Evolutionary conservation across 129 eudicot species (phyloP).

Genomic region (Tagetes erecta): DNA sequence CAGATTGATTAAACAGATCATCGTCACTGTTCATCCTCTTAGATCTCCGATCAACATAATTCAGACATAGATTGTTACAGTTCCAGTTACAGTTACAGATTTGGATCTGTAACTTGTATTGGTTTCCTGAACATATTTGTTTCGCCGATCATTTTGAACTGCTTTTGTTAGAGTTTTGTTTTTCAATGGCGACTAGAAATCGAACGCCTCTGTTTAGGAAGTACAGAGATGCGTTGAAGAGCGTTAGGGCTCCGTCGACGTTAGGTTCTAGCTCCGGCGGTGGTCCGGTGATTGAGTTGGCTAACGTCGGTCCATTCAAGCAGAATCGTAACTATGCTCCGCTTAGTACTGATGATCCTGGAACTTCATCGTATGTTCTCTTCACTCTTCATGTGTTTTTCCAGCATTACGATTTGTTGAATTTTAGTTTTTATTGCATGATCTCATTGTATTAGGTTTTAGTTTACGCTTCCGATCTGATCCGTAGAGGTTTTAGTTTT

Average conservation of each 20-base stretch:
- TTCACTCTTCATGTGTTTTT: neutral
- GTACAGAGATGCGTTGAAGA: slow-evolving; percentile 72
- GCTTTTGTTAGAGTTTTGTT: slow-evolving; percentile 6
- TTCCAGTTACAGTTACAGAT: neutral
- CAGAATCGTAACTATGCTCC: slow-evolving; percentile 64
- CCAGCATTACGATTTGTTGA: neutral
- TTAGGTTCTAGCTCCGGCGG: slow-evolving; percentile 37
- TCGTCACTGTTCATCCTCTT: slow-evolving; percentile 19
- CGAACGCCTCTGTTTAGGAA: slow-evolving; percentile 64
- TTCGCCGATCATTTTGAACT: neutral
- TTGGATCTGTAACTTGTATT: slow-evolving; percentile 30
- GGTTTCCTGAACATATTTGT: slow-evolving; percentile 23
- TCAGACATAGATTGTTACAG: slow-evolving; percentile 17
- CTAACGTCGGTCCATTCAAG: slow-evolving; percentile 48
- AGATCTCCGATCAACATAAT: slow-evolving; percentile 32
- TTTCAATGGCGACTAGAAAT: slow-evolving; percentile 75
- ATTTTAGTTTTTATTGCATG: neutral
- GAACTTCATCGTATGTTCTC: slow-evolving; percentile 57
- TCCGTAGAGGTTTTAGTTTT: neutral
- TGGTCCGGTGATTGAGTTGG: slow-evolving; percentile 65
- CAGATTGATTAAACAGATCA: slow-evolving; percentile 16
- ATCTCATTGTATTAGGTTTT: too few relatives aligned
- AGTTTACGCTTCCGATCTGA: too few relatives aligned
- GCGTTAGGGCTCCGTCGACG: slow-evolving; percentile 61
- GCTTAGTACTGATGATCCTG: slow-evolving; percentile 83